phyloP scores from a whole-genome alignment of 257 asterid genomes.

The Dorcoceras hygrometricum region DNA sequence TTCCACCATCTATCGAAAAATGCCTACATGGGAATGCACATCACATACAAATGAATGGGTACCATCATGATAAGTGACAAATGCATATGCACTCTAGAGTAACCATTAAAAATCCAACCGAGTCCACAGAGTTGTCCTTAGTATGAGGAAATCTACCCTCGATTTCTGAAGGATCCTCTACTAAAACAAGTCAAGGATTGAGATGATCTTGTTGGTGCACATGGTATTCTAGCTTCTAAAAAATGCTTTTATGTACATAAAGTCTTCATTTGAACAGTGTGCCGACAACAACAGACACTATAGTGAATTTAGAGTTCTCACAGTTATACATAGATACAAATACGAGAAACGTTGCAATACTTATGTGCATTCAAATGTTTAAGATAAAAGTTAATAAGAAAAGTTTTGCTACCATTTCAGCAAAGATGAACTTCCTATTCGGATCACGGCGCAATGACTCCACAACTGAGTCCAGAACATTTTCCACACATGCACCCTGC shows the following conservation, averaged over 20 bases:
- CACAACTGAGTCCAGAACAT: conserved; percentile 73
- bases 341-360: neutral
- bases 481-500: conserved; percentile 89
- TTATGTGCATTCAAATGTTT: neutral
- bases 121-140: neutral
- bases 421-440: conserved; percentile 76
- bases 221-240: neutral
- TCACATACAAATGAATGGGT: conserved; percentile 18
- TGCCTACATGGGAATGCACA: conserved; percentile 42
- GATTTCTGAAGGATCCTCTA: neutral
- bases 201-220: neutral
- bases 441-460: conserved; percentile 56
- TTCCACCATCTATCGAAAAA: conserved; percentile 84
- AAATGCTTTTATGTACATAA: neutral
- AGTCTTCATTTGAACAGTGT: neutral
- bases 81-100: neutral
- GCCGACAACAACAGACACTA: conserved; percentile 10
- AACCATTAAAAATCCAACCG: neutral
- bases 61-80: no score
- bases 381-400: neutral
- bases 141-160: neutral
- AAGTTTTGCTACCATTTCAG: conserved; percentile 61
- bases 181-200: neutral
- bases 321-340: neutral
- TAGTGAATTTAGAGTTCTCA: neutral